These are phyloP conservation scores for Neoboletus brunneissimus DNA, from an alignment of 768 basidiomycete species.

Conservation along the genomic window DNA sequence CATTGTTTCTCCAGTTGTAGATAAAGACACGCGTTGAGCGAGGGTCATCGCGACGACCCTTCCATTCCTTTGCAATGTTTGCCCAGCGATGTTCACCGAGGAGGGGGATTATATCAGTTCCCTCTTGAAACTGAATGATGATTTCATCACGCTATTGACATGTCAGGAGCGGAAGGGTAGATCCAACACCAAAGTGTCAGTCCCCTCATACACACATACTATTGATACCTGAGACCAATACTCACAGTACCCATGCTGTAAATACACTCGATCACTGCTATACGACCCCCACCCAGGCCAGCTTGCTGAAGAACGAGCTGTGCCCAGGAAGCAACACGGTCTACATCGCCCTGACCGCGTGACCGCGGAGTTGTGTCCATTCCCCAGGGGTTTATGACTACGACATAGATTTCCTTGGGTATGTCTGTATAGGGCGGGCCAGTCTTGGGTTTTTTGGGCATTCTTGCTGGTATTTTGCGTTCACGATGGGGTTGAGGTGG, in stretches of 20 bases:
- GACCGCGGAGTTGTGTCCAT: conserved; percentile 1
- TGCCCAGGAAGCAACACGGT: conserved; percentile 27
- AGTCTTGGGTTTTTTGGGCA: conserved; percentile 22
- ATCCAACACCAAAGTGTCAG: neutral
- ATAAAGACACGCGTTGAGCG: conserved; percentile 24
- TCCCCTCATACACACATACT: no score
- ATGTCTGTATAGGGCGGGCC: conserved; percentile 29
- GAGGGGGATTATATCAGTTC: conserved; percentile 26
- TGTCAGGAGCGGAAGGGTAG: no score
- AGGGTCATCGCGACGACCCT: conserved; percentile 4
- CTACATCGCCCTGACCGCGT: conserved; percentile 16
- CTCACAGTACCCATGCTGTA: conserved; percentile 33
- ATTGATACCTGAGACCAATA: no score
- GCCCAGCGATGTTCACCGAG: conserved; percentile 29
- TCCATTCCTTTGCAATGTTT: conserved; percentile 1
- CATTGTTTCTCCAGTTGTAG: conserved; percentile 32
- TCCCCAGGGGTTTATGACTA: conserved; percentile 27
- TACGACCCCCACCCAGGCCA: conserved; percentile 7
- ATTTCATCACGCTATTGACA: conserved; percentile 26
- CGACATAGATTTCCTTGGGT: conserved; percentile 21
- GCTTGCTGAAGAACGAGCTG: conserved; percentile 22
- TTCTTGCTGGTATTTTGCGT: neutral
- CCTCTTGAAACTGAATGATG: conserved; percentile 26
- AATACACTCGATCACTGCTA: conserved; percentile 22
- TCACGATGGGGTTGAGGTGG: neutral